Evolutionary conservation across 2,329 filamentous ascomycete genomes (phyloP).

Genomic region (Periconia macrospinosa): DNA sequence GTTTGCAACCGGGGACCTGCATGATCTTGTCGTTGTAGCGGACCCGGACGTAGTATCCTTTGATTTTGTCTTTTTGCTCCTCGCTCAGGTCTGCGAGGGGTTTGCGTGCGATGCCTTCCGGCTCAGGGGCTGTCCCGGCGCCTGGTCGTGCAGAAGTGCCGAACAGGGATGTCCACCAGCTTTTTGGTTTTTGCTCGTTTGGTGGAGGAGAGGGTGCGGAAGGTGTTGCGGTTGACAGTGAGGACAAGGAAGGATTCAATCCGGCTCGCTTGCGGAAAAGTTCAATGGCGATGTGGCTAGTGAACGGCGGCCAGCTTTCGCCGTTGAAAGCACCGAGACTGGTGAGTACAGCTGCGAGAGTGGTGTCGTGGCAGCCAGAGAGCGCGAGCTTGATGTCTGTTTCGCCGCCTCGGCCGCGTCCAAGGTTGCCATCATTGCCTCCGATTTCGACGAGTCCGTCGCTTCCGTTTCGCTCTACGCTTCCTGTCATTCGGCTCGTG

Average conservation of each 20-base stretch:
- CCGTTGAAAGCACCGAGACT: constrained; percentile 78
- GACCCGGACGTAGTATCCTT: constrained; percentile 83
- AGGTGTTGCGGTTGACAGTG: background rate
- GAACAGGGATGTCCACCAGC: constrained; percentile 44
- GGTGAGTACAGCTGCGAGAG: constrained; percentile 75
- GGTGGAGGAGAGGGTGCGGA: constrained; percentile 2
- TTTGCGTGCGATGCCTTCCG: constrained; percentile 62
- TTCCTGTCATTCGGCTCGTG: constrained; percentile 55
- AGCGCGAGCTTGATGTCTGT: constrained; percentile 71
- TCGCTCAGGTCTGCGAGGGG: constrained; percentile 58
- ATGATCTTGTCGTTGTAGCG: constrained; percentile 88
- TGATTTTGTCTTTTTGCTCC: constrained; percentile 61
- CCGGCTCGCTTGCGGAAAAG: constrained; percentile 66
- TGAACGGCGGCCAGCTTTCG: constrained; percentile 85
- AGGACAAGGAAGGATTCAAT: constrained; percentile 1
- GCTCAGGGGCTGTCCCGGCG: constrained; percentile 1
- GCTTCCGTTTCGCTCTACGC: constrained; percentile 36
- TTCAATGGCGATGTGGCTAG: constrained; percentile 88
- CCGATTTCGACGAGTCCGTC: constrained; percentile 47
- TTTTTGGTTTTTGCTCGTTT: constrained; percentile 17
- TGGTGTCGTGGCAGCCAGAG: constrained; percentile 91
- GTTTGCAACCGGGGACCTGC: constrained; percentile 77
- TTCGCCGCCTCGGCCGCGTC: constrained; percentile 51
- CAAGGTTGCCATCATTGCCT: constrained; percentile 32
- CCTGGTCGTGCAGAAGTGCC: constrained; percentile 21